Percentiles rank a stretch among this genome's conserved stretches.
These are phyloP conservation scores for Hanseniaspora guilliermondii DNA, from an alignment of 805 yeast species.

Conservation along the genomic window DNA sequence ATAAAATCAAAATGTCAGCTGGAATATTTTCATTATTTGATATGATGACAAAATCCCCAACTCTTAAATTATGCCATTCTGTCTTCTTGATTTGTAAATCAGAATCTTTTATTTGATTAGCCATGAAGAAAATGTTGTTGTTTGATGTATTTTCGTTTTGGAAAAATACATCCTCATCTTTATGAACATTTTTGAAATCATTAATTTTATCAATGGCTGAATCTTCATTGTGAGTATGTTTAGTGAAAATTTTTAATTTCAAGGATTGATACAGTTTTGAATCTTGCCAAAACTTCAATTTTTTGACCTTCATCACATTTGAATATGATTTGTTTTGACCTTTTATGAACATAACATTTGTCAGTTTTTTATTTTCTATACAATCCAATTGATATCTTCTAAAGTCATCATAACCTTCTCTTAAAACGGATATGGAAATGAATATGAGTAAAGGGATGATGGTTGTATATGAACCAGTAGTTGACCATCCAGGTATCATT, in stretches of 20 bases:
- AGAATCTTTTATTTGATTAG: neutral
- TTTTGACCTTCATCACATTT: neutral
- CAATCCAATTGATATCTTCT: slow-evolving; percentile 74
- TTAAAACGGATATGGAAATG: slow-evolving; percentile 72
- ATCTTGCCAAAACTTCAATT: slow-evolving; percentile 3
- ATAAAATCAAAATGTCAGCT: slow-evolving; percentile 68
- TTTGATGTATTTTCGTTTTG: neutral
- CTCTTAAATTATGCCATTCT: slow-evolving; percentile 66
- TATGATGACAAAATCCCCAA: slow-evolving; percentile 74
- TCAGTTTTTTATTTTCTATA: slow-evolving; percentile 57
- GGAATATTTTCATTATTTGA: slow-evolving; percentile 85
- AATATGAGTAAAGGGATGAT: slow-evolving; percentile 79
- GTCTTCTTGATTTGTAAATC: slow-evolving; percentile 15
- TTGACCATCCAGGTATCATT: slow-evolving; percentile 93
- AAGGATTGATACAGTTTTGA: neutral
- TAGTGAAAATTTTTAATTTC: neutral
- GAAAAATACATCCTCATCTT: neutral
- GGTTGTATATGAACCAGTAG: slow-evolving; percentile 91
- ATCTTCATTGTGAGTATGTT: neutral
- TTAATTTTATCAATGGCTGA: neutral
- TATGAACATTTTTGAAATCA: neutral
- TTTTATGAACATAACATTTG: slow-evolving; percentile 29
- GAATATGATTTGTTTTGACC: neutral
- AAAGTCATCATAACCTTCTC: slow-evolving; percentile 92
- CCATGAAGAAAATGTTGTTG: neutral